Percentiles rank a stretch among this genome's conserved stretches.
Evolutionary conservation across 495 filamentous ascomycete species (phyloP).

Genomic region (Neurospora intermedia): DNA sequence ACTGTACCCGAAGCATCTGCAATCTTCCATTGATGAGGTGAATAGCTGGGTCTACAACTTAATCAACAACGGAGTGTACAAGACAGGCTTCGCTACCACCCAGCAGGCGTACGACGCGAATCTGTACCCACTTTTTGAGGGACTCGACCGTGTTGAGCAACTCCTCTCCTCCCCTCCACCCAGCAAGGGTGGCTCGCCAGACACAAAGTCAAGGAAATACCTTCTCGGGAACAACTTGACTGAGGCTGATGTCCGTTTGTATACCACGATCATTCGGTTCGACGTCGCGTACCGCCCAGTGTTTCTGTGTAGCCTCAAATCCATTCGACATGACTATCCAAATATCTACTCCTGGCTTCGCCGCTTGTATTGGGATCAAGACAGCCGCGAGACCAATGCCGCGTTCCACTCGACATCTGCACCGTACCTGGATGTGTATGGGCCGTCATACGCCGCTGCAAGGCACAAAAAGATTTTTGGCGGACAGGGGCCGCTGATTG

Average conservation of each 20-base stretch:
- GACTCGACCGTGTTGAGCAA: conserved; percentile 57
- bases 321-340: conserved; percentile 67
- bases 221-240: conserved; percentile 56
- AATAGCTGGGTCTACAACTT: conserved; percentile 79
- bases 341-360: conserved; percentile 58
- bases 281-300: conserved; percentile 74
- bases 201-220: conserved; percentile 22
- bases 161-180: conserved; percentile 41
- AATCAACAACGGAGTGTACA: conserved; percentile 82
- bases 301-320: conserved; percentile 71
- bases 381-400: conserved; percentile 11
- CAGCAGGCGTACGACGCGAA: conserved; percentile 64
- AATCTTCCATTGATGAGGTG: conserved; percentile 54
- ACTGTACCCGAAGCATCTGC: conserved; percentile 50
- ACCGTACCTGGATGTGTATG: conserved; percentile 16
- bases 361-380: conserved; percentile 57
- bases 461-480: conserved; percentile 12
- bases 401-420: conserved; percentile 50
- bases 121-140: conserved; percentile 54
- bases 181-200: conserved; percentile 19
- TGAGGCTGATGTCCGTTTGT: conserved; percentile 69
- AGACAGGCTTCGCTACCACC: conserved; percentile 33
- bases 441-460: conserved; percentile 13
- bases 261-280: conserved; percentile 69
- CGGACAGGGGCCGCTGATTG: conserved; percentile 13